A percentile compares a stretch with the other conserved stretches of the same genome.
These are phyloP conservation scores for Calonectria leucothoes DNA, from an alignment of 2,329 filamentous ascomycete genomes.

Conservation along the genomic window DNA sequence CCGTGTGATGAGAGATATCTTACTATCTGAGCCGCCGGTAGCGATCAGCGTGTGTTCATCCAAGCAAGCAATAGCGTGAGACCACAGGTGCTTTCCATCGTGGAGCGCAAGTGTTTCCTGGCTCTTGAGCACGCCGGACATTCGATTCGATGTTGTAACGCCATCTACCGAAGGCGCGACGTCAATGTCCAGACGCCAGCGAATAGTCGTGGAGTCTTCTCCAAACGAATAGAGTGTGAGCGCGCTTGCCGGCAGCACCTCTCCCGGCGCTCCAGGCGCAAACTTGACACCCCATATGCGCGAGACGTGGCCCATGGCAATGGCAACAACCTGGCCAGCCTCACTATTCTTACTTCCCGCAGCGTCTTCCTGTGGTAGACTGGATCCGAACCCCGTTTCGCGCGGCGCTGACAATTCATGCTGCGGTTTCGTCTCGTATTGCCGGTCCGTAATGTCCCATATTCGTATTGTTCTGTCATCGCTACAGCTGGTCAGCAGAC, in stretches of 20 bases:
- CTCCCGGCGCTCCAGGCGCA: conserved; percentile 47
- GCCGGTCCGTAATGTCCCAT: conserved; percentile 80
- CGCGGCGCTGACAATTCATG: conserved; percentile 50
- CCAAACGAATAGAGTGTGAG: conserved; percentile 80
- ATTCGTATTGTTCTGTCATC: conserved; percentile 91
- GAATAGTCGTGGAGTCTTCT: conserved; percentile 82
- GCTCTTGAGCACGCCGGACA: conserved; percentile 57
- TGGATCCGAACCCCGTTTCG: conserved; percentile 72
- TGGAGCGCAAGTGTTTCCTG: conserved; percentile 73
- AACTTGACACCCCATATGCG: conserved; percentile 92
- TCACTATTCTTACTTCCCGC: conserved; percentile 20
- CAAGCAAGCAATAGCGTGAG: conserved; percentile 61
- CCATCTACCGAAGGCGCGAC: neutral
- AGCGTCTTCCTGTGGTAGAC: conserved; percentile 37
- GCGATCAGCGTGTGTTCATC: conserved; percentile 60
- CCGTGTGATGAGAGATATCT: conserved; percentile 61
- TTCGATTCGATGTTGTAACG: neutral
- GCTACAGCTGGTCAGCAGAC: conserved; percentile 90
- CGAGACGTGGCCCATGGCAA: conserved; percentile 86
- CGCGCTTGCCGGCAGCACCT: conserved; percentile 23
- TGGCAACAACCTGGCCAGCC: conserved; percentile 64
- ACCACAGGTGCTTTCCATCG: conserved; percentile 92
- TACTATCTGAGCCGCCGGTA: conserved; percentile 89
- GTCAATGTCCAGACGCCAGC: conserved; percentile 71
- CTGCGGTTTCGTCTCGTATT: conserved; percentile 4